These are phyloP conservation scores for Sporothrix schenckii DNA, from an alignment of 2,329 filamentous ascomycete genomes.

Conservation along the genomic window DNA sequence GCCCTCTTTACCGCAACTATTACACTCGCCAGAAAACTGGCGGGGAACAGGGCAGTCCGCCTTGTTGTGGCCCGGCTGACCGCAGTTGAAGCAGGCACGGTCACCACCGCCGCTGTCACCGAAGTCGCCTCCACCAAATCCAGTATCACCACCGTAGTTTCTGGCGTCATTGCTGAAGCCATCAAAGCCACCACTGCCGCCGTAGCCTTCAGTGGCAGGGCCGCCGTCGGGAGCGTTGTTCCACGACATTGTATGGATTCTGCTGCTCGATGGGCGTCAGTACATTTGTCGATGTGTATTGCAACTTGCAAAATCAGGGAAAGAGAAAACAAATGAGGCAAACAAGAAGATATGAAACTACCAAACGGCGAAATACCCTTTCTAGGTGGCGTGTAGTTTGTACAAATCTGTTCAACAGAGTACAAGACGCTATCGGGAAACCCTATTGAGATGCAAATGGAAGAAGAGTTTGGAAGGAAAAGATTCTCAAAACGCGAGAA, in stretches of 20 bases:
- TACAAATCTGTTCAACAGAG: not conserved
- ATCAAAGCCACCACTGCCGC: slow-evolving; percentile 54
- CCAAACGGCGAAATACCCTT: not conserved
- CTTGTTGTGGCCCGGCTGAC: slow-evolving; percentile 61
- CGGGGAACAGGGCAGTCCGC: slow-evolving; percentile 62
- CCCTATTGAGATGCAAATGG: not conserved
- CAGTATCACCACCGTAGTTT: not conserved
- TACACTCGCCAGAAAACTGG: slow-evolving; percentile 43
- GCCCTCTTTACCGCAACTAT: slow-evolving; percentile 53
- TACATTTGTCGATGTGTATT: too few species aligned
- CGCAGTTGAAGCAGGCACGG: slow-evolving; percentile 63
- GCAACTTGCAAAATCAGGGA: not conserved
- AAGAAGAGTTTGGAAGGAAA: not conserved
- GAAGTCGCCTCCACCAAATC: slow-evolving; percentile 15
- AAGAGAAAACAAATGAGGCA: too few species aligned
- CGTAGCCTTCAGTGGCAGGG: not conserved
- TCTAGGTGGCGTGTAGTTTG: not conserved
- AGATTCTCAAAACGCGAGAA: not conserved
- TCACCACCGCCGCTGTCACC: slow-evolving; percentile 40
- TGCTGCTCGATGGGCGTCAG: not conserved
- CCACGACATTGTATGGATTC: slow-evolving; percentile 9
- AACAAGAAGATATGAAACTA: not conserved
- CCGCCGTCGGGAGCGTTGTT: not conserved
- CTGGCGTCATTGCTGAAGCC: slow-evolving; percentile 47
- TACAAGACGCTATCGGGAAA: not conserved